A percentile compares a stretch with the other conserved stretches of the same genome.
Conservation (phyloP, 176 grass and related monocot genomes). For the Juncus effusus region DNA sequence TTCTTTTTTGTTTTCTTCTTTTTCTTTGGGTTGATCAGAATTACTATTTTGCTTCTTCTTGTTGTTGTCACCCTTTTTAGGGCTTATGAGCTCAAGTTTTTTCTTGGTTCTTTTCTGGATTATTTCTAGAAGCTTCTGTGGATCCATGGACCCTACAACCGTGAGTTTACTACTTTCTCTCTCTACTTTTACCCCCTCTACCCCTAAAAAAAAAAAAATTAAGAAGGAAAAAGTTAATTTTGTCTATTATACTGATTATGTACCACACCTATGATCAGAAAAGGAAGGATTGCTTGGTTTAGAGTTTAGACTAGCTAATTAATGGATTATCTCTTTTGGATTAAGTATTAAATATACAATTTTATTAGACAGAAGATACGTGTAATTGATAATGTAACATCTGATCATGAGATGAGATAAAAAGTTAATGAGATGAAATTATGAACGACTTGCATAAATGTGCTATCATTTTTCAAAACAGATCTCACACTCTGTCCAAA, state of each 20-base stretch:
- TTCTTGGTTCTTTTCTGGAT: constrained; percentile 62
- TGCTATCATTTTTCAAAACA: no score
- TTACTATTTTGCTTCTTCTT: constrained; percentile 6
- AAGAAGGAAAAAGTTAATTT: background rate
- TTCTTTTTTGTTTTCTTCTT: background rate
- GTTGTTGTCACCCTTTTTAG: background rate
- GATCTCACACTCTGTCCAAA: no score
- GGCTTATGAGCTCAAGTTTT: constrained; percentile 53
- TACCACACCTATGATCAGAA: background rate
- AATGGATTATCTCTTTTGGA: background rate
- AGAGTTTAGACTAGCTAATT: no score
- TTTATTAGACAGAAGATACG: no score
- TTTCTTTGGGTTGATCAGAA: background rate
- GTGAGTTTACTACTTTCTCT: constrained; percentile 49
- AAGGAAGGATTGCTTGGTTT: background rate
- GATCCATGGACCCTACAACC: constrained; percentile 62
- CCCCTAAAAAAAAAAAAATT: constrained; percentile 32
- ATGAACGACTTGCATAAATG: no score
- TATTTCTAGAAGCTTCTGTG: constrained; percentile 59
- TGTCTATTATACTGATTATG: background rate
- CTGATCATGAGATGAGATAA: no score
- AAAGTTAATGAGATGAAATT: no score
- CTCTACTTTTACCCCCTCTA: constrained; percentile 72
- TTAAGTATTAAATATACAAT: no score
- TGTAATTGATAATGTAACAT: no score